Conservation (phyloP, 1,284 basidiomycete species). For the Peniophora sp. region DNA sequence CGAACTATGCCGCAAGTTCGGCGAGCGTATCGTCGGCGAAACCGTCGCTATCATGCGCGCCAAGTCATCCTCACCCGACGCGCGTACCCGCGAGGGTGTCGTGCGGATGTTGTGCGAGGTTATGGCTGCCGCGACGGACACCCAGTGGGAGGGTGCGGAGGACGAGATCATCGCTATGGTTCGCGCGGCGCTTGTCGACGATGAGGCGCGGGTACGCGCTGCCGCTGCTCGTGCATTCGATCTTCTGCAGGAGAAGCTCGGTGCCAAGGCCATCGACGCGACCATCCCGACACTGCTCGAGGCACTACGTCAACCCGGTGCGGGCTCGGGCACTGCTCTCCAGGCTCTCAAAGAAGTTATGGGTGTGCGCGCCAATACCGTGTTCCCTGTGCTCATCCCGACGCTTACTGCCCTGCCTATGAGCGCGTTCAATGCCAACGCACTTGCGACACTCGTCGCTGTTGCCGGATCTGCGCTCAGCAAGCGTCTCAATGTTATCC, state of each 20-base stretch:
- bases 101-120: conserved; percentile 86
- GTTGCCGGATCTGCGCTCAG: conserved; percentile 91
- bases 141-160: conserved; percentile 87
- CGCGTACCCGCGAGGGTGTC: conserved; percentile 80
- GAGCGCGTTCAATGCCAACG: conserved; percentile 93
- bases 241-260: conserved; percentile 84
- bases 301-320: conserved; percentile 86
- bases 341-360: conserved; percentile 92
- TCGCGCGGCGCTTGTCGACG: conserved; percentile 82
- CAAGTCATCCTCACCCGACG: conserved; percentile 65
- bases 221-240: conserved; percentile 96
- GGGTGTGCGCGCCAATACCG: conserved; percentile 84
- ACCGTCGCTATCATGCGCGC: conserved; percentile 73
- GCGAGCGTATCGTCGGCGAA: conserved; percentile 86
- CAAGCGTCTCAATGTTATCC: conserved; percentile 69
- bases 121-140: conserved; percentile 79
- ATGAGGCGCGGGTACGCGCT: conserved; percentile 78
- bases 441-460: conserved; percentile 83
- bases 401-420: conserved; percentile 88
- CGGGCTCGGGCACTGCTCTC: conserved; percentile 90
- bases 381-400: conserved; percentile 98
- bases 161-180: conserved; percentile 86
- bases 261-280: conserved; percentile 89
- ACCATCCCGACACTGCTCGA: conserved; percentile 94
- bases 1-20: conserved; percentile 94